Conservation (phyloP, 805 yeast genomes). For the Sugiyamaella qingdaonensis region DNA sequence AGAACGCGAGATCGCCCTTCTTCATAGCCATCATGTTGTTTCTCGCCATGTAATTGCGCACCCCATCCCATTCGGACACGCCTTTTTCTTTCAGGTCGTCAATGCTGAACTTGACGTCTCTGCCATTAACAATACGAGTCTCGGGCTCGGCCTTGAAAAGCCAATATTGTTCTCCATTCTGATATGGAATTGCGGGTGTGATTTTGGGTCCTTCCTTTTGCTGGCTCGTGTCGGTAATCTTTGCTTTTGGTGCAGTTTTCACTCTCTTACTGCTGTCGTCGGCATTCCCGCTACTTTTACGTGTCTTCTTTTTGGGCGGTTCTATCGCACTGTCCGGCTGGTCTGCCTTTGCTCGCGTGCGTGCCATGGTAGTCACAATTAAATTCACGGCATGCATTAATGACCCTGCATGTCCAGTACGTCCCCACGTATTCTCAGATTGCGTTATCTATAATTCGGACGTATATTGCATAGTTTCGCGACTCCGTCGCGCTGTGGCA, state of each 20-base stretch:
- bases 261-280: not conserved
- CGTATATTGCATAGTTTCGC: too few species aligned
- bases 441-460: too few species aligned
- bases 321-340: not conserved
- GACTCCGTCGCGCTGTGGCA: too few species aligned
- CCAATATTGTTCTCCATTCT: slow-evolving; percentile 38
- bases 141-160: slow-evolving; percentile 54
- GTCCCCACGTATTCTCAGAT: too few species aligned
- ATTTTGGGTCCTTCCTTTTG: not conserved
- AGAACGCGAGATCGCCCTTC: slow-evolving; percentile 44
- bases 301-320: not conserved
- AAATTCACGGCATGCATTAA: too few species aligned
- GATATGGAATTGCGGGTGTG: not conserved
- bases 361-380: too few species aligned
- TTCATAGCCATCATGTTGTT: slow-evolving; percentile 48
- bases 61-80: slow-evolving; percentile 56
- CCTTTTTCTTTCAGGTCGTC: slow-evolving; percentile 39
- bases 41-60: slow-evolving; percentile 54
- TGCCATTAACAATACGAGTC: slow-evolving; percentile 45
- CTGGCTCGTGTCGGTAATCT: not conserved
- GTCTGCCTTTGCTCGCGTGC: not conserved
- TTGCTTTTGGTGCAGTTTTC: not conserved
- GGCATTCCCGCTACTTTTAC: not conserved
- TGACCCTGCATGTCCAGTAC: too few species aligned
- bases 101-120: slow-evolving; percentile 48